Conservation (phyloP, 441 rosid species). For the Populus tomentosa region DNA sequence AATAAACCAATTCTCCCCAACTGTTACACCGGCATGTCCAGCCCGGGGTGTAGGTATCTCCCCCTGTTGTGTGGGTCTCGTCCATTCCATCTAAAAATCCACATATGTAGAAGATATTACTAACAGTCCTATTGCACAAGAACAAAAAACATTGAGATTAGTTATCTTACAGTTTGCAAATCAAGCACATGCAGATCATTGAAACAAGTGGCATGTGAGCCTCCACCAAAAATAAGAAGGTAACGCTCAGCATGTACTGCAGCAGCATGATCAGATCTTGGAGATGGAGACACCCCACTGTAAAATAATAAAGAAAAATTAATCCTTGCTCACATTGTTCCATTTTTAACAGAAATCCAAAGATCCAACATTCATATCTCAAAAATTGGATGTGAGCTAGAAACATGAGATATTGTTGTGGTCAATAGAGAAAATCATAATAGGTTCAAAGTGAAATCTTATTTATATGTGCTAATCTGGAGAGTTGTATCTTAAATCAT, state of each 20-base stretch:
- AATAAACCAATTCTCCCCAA: constrained; percentile 99
- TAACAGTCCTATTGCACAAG: constrained; percentile 4
- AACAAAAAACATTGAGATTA: constrained; percentile 12
- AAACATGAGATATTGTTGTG: not conserved
- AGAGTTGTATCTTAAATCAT: constrained; percentile 38
- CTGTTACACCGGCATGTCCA: constrained; percentile 94
- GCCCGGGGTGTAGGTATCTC: constrained; percentile 89
- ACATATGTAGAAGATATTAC: constrained; percentile 15
- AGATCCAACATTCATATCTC: not conserved
- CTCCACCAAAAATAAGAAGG: constrained; percentile 98
- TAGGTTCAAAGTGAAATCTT: not conserved
- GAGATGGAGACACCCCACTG: constrained; percentile 94
- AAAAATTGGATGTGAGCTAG: not conserved
- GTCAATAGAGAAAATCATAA: not conserved
- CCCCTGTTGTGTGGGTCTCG: constrained; percentile 90
- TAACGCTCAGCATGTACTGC: constrained; percentile 95
- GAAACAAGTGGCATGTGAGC: constrained; percentile 94
- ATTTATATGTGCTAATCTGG: not conserved
- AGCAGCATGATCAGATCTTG: constrained; percentile 97
- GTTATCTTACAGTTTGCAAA: constrained; percentile 78
- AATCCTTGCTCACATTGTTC: not conserved
- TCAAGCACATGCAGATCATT: constrained; percentile 98
- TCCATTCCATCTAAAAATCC: constrained; percentile 88
- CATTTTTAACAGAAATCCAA: not conserved
- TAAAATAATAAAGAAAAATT: constrained; percentile 13